phyloP scores from a whole-genome alignment of 2,329 filamentous ascomycete genomes.

The Alternaria triticimaculans region DNA sequence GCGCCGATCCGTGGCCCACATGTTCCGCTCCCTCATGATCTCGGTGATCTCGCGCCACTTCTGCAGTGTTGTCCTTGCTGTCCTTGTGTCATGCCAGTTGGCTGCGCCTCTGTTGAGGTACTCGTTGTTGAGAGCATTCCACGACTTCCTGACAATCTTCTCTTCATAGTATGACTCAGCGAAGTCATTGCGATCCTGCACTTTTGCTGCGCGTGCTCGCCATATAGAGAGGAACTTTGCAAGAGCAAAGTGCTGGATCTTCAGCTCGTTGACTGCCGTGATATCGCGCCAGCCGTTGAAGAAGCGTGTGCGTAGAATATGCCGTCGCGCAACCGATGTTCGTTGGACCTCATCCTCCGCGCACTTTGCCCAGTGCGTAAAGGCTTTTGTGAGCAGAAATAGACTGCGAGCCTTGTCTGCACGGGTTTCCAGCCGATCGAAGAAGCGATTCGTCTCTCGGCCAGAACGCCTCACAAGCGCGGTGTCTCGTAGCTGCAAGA shows the following conservation, averaged over 20 bases:
- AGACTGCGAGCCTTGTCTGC: slow-evolving; percentile 70
- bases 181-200: slow-evolving; percentile 44
- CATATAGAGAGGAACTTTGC: slow-evolving; percentile 63
- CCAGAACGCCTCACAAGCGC: slow-evolving; percentile 48
- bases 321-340: slow-evolving; percentile 71
- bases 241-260: slow-evolving; percentile 59
- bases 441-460: slow-evolving; percentile 60
- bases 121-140: slow-evolving; percentile 48
- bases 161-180: slow-evolving; percentile 42
- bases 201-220: slow-evolving; percentile 51
- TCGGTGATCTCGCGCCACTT: slow-evolving; percentile 37
- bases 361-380: slow-evolving; percentile 72
- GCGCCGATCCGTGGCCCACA: slow-evolving; percentile 28
- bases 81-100: slow-evolving; percentile 37
- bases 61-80: slow-evolving; percentile 32
- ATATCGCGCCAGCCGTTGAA: slow-evolving; percentile 74
- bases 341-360: slow-evolving; percentile 70
- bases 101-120: slow-evolving; percentile 46
- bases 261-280: slow-evolving; percentile 65
- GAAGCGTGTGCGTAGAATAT: slow-evolving; percentile 72
- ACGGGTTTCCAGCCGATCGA: slow-evolving; percentile 62
- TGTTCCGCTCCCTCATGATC: slow-evolving; percentile 35
- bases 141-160: slow-evolving; percentile 41
- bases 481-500: slow-evolving; percentile 51
- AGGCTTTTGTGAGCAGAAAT: slow-evolving; percentile 68